Evolutionary conservation across 2,329 filamentous ascomycete genomes (phyloP), one percentile per base, ranked within the genome.

Genomic region (Aspergillus awamori): DNA sequence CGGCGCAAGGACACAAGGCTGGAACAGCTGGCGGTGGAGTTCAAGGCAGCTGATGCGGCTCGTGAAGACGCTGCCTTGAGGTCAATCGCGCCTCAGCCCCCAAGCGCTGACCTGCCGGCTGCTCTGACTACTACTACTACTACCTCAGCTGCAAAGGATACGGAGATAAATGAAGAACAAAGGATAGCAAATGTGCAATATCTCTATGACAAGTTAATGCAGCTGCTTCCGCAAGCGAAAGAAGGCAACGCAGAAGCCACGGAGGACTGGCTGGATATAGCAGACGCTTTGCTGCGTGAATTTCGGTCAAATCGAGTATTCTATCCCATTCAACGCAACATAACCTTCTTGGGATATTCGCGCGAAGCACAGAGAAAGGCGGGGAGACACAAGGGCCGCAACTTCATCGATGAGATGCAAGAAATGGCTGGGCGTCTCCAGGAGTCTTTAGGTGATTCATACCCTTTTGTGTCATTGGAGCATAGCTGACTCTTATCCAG

Each of bases 271-370:
- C 77, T 88, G 13, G 83, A 86, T 53, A 84, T 84, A 62, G 85
- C 86, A 0, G 80, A 83, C 62, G 81, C 82, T 60, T 77, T 89
- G 60, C 77, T 87, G 45, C 82, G 85, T 57, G 86, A 87, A 60
- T 89, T 89, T 67, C 80, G 83, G 7, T 82, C 81, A 8, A 87
- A 87, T 63, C 81, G 84, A 53, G 77, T 82, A 3, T 87, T 89
- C 72, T 89, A 86, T 70, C 83, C 84, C 0, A 65, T 81, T 68
- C 78, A 84, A 65, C 79, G 82, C 67, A 74, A 81, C 69, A 76
- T 80, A 74, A 80, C 77, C 39, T 84, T 85, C 58, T 77, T 80
- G 45, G 82, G 81, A 4, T 82, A 81, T 68, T 77, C 79, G 3
- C 76, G 69, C 38, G 77, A 79, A 43, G 73, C 75, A 22, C 73